These are phyloP conservation scores for Mycena floridula DNA, from an alignment of 768 basidiomycete genomes.

Conservation along the genomic window DNA sequence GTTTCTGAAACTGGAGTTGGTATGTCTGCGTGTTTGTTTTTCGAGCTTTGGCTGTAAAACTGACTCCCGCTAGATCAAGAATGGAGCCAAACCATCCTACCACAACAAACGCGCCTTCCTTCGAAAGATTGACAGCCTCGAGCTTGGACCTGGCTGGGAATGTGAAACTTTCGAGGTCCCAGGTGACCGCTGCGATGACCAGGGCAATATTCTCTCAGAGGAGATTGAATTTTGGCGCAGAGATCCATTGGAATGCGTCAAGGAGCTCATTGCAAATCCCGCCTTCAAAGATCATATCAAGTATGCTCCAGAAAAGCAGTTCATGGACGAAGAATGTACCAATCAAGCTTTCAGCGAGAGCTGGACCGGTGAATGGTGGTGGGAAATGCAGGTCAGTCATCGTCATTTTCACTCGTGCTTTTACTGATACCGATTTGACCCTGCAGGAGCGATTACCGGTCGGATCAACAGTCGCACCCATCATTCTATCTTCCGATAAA, in stretches of 20 bases:
- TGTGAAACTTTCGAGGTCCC: too few relatives aligned
- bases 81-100: too few relatives aligned
- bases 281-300: constrained; percentile 15
- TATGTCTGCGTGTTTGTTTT: too few relatives aligned
- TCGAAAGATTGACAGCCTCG: constrained; percentile 15
- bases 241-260: constrained; percentile 17
- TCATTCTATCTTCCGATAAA: constrained; percentile 30
- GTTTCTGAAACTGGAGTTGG: too few relatives aligned
- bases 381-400: constrained; percentile 22
- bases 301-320: too few relatives aligned
- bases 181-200: too few relatives aligned
- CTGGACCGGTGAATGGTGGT: constrained; percentile 27
- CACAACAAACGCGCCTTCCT: constrained; percentile 14
- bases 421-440: too few relatives aligned
- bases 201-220: too few relatives aligned
- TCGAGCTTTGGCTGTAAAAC: too few relatives aligned
- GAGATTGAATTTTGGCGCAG: constrained; percentile 19
- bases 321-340: too few relatives aligned
- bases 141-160: constrained; percentile 14
- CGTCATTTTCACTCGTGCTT: background rate
- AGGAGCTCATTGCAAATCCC: constrained; percentile 19
- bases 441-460: too few relatives aligned
- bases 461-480: constrained; percentile 15
- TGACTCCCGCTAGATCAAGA: too few relatives aligned
- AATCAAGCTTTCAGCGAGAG: constrained; percentile 17